These are phyloP conservation scores for Chaetothyriales sp. DNA, from an alignment of 2,329 filamentous ascomycete genomes.

Conservation along the genomic window DNA sequence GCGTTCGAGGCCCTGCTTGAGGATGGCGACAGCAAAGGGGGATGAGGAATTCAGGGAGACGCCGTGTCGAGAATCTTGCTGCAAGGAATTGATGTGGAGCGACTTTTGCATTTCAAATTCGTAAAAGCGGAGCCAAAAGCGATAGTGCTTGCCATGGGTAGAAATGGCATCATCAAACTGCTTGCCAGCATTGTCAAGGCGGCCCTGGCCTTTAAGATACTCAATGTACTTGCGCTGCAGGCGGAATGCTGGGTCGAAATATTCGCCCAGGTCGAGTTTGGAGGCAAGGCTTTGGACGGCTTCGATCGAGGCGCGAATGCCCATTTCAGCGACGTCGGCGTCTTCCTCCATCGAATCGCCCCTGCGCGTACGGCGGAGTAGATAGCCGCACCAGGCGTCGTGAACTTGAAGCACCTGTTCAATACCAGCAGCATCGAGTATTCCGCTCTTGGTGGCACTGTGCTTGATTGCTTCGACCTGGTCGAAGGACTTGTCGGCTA, in stretches of 20 bases:
- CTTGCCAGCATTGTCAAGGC: conserved; percentile 60
- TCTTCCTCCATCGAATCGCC: conserved; percentile 65
- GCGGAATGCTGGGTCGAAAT: conserved; percentile 77
- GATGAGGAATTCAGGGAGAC: conserved; percentile 51
- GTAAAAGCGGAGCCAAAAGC: conserved; percentile 91
- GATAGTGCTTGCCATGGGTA: conserved; percentile 63
- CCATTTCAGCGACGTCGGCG: conserved; percentile 77
- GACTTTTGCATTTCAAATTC: conserved; percentile 75
- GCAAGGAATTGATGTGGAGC: conserved; percentile 42
- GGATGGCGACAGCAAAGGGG: conserved; percentile 57
- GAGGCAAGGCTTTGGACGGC: conserved; percentile 67
- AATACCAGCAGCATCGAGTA: conserved; percentile 75
- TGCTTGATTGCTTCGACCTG: conserved; percentile 86
- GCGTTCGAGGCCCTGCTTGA: conserved; percentile 54
- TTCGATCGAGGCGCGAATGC: conserved; percentile 71
- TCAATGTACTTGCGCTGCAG: conserved; percentile 87
- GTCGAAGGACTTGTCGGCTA: conserved; percentile 59
- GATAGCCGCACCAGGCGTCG: conserved; percentile 84
- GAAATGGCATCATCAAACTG: conserved; percentile 61
- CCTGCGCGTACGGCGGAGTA: conserved; percentile 72
- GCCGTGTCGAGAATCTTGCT: conserved; percentile 37
- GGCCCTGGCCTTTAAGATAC: conserved; percentile 71
- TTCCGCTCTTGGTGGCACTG: conserved; percentile 69
- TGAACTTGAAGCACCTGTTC: conserved; percentile 83
- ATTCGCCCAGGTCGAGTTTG: conserved; percentile 57